A percentile compares a stretch with the other conserved stretches of the same genome.
Evolutionary conservation across 352 stramenopile genomes (phyloP).

Genomic region (Pythium rhizo-oryzae): DNA sequence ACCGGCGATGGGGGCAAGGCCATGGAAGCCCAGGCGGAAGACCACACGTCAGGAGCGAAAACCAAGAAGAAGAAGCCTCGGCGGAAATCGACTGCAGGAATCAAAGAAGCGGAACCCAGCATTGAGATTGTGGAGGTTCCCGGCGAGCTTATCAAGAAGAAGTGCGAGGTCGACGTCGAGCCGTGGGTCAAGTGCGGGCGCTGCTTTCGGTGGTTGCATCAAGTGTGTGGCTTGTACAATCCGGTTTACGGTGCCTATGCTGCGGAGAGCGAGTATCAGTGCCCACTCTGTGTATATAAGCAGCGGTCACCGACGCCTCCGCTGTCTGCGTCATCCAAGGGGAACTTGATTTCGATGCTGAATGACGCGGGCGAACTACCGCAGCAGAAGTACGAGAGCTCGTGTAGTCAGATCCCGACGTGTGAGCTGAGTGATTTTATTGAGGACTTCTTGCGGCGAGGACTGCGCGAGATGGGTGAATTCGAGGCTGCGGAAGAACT

Average conservation of each 20-base stretch:
- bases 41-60: slow-evolving; percentile 8
- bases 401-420: slow-evolving; percentile 87
- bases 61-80: slow-evolving; percentile 24
- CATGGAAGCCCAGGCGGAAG: slow-evolving; percentile 5
- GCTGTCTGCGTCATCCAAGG: not conserved
- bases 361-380: slow-evolving; percentile 3
- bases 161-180: slow-evolving; percentile 69
- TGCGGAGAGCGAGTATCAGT: slow-evolving; percentile 52
- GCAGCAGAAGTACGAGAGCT: slow-evolving; percentile 13
- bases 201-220: slow-evolving; percentile 87
- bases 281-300: slow-evolving; percentile 64
- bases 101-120: slow-evolving; percentile 9
- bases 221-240: slow-evolving; percentile 95
- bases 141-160: slow-evolving; percentile 57
- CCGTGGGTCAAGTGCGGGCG: slow-evolving; percentile 81
- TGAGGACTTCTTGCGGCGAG: slow-evolving; percentile 54
- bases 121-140: slow-evolving; percentile 65
- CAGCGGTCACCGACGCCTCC: slow-evolving; percentile 28
- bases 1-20: slow-evolving; percentile 19
- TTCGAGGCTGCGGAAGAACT: slow-evolving; percentile 50
- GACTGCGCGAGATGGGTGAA: slow-evolving; percentile 53
- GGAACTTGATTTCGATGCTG: slow-evolving; percentile 3
- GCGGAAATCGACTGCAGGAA: not conserved
- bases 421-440: slow-evolving; percentile 83
- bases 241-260: slow-evolving; percentile 61